These are phyloP conservation scores for Parasitella parasitica DNA, from an alignment of 371 early-diverging fungal species.

Conservation along the genomic window DNA sequence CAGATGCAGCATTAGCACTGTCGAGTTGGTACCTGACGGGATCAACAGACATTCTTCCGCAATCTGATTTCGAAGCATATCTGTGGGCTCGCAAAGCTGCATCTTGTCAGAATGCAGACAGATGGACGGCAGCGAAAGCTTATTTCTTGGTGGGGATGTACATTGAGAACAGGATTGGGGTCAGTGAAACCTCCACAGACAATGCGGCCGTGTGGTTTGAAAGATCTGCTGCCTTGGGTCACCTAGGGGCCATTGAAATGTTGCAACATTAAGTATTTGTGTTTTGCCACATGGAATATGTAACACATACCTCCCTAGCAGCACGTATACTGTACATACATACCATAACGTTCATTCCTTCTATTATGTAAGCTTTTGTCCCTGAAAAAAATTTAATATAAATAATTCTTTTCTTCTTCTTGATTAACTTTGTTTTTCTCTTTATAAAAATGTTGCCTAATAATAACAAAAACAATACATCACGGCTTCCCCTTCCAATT, in stretches of 20 bases:
- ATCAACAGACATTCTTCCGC: constrained; percentile 61
- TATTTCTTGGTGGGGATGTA: constrained; percentile 83
- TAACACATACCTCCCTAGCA: background rate
- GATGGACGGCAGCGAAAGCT: constrained; percentile 74
- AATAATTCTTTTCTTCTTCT: constrained; percentile 1
- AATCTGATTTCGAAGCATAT: constrained; percentile 84
- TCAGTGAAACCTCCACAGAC: constrained; percentile 46
- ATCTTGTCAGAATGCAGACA: constrained; percentile 5
- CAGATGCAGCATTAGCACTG: constrained; percentile 80
- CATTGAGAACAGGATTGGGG: constrained; percentile 73
- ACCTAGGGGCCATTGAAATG: constrained; percentile 58
- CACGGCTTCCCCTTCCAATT: background rate
- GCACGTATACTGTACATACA: background rate
- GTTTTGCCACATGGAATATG: background rate
- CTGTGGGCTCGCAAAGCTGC: constrained; percentile 43
- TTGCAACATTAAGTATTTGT: too few relatives aligned
- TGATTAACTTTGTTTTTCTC: background rate
- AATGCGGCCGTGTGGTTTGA: constrained; percentile 75
- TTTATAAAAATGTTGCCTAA: background rate
- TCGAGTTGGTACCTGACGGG: constrained; percentile 92
- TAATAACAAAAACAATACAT: background rate
- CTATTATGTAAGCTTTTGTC: background rate
- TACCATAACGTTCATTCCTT: background rate
- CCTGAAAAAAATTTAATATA: constrained; percentile 6
- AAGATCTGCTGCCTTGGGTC: constrained; percentile 71